These are phyloP conservation scores for Rauvolfia tetraphylla DNA, from an alignment of 257 asterid genomes.

Conservation along the genomic window DNA sequence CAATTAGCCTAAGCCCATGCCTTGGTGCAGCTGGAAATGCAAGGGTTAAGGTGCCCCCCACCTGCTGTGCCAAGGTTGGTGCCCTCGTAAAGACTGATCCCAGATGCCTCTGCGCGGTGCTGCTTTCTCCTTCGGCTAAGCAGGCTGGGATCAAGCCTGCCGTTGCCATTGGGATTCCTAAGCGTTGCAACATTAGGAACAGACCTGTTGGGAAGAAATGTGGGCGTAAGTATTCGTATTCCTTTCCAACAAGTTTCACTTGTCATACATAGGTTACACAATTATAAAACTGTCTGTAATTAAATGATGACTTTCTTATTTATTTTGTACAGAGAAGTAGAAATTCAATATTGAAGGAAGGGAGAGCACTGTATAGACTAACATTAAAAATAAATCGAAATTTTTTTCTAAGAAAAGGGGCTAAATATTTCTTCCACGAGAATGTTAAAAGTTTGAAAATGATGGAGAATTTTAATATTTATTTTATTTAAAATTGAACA, in stretches of 20 bases:
- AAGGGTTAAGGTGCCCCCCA: constrained; percentile 17
- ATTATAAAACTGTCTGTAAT: too few species aligned
- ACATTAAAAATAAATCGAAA: too few species aligned
- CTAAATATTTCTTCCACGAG: too few species aligned
- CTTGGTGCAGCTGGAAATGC: constrained; percentile 29
- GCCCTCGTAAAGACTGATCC: constrained; percentile 29
- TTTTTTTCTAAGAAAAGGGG: too few species aligned
- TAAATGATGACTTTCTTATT: too few species aligned
- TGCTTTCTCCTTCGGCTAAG: constrained; percentile 36
- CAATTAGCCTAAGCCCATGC: constrained; percentile 32
- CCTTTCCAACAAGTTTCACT: neutral
- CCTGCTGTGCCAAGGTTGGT: constrained; percentile 29
- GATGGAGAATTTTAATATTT: too few species aligned
- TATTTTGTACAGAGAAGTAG: too few species aligned
- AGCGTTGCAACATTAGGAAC: constrained; percentile 34
- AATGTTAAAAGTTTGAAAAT: too few species aligned
- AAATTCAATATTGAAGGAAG: too few species aligned
- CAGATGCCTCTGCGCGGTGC: constrained; percentile 34
- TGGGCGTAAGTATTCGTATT: constrained; percentile 30
- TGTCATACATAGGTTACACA: neutral
- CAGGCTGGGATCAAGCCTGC: constrained; percentile 30
- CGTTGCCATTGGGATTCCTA: constrained; percentile 33
- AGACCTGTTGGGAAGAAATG: constrained; percentile 38
- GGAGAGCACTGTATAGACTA: too few species aligned
- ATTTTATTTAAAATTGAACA: too few species aligned